Conservation (phyloP, 257 asterid species). For the Fraxinus anomala region DNA sequence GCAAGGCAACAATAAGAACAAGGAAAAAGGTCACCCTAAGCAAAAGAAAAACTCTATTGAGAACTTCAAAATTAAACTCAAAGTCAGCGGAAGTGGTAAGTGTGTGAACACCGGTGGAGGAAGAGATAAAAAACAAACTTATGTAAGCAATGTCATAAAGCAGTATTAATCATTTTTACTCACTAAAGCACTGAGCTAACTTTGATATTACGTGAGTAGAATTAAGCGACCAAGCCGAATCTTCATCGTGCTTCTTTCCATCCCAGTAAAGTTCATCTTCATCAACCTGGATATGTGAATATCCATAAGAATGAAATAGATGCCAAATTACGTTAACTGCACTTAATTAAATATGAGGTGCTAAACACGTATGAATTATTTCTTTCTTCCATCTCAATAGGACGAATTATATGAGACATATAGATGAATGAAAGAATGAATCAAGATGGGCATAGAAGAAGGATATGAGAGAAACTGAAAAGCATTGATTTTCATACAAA, state of each 20-base stretch:
- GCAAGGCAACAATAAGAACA: not conserved
- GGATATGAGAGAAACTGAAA: not conserved
- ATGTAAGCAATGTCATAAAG: constrained; percentile 20
- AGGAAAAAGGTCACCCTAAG: not conserved
- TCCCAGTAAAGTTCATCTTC: constrained; percentile 72
- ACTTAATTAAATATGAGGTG: constrained; percentile 2
- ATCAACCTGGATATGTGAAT: constrained; percentile 61
- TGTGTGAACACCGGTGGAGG: not conserved
- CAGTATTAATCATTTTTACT: constrained; percentile 44
- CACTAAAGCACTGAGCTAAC: constrained; percentile 83
- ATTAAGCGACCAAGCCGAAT: constrained; percentile 51
- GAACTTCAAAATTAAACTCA: not conserved
- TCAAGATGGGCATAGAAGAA: not conserved
- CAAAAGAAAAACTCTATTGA: not conserved
- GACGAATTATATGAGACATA: not conserved
- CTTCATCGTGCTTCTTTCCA: constrained; percentile 56
- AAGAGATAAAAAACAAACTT: not conserved
- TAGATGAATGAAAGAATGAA: not conserved
- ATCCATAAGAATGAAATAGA: constrained; percentile 34
- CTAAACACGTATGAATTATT: not conserved
- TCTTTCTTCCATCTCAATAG: not conserved
- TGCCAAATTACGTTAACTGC: not conserved
- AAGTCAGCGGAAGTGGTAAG: not conserved
- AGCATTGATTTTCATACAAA: not conserved
- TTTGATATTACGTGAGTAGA: constrained; percentile 78